Base-by-base conservation (phyloP, 2,329 filamentous ascomycete genomes). In the Phaeosphaeria sp. region DNA sequence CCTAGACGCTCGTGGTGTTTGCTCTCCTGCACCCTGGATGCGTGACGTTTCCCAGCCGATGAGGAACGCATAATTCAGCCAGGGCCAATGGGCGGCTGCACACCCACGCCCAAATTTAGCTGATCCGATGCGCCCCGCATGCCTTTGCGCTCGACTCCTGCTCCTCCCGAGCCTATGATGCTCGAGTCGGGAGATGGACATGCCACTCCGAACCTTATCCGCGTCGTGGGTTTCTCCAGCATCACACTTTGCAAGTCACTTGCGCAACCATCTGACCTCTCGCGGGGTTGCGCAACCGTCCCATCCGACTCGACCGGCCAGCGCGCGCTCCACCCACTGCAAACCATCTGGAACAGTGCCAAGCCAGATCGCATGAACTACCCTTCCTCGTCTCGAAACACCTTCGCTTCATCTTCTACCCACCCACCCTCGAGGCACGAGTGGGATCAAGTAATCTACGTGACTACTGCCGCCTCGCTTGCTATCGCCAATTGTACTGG, bases 261-360 rank as follows among this genome's bases (percentile, higher is more conserved):
- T 17, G 15, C 15, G n/a, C 20, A 13, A 46, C 41, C 46, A 15
- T 39, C 21, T 22, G 42, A 13, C 7, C 47, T 42, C 21, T 54
- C 39, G 46, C 33, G 36, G 49, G 46, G 33, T 43, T 25, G 39
- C n/a, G 39, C 52, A 46, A n/a, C 11, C 52, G 36, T 44, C 25
- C 20, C n/a, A 48, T 36, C 42, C 46, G 20, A 43, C 25, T 20
- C n/a, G 42, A 36, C 42, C 46, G 20, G 30, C 30, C 25, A 20
- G 44, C 44, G 41, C 44, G 17, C 20, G 17, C 20, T 41, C 52
- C 46, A 41, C 44, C n/a, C 33, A 53, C 52, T 51, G 62, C 57
- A 72, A 72, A 71, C 65, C 62, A 58, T 49, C 59, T 68, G 64
- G 53, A 59, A 67, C 66, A 57, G 49, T 9, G 63, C 67, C 62